Percentiles rank a stretch among this genome's conserved stretches.
phyloP scores from a whole-genome alignment of 352 stramenopile species.

The Pythium monospermum region DNA sequence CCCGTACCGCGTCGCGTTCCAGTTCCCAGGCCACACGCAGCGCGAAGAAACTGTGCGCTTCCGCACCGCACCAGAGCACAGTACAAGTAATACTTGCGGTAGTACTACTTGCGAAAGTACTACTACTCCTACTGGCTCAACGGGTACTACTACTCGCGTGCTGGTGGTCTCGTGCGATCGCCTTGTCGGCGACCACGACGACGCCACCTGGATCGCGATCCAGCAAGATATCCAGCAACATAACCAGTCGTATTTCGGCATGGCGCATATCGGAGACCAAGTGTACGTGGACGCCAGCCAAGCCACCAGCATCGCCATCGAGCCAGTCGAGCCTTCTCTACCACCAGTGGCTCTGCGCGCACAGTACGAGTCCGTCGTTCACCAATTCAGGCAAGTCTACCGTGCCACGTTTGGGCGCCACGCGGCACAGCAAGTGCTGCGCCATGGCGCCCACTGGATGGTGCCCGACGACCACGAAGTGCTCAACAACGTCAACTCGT shows the following conservation, averaged over 20 bases:
- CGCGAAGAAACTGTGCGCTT: not conserved
- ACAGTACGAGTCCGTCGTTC: constrained; percentile 28
- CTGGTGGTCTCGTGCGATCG: constrained; percentile 53
- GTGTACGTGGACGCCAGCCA: constrained; percentile 16
- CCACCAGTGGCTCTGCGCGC: not conserved
- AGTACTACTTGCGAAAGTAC: too few relatives aligned
- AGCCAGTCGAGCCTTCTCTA: not conserved
- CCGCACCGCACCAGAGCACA: not conserved
- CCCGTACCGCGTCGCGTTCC: not conserved
- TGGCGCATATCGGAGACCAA: constrained; percentile 28
- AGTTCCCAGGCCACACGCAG: not conserved
- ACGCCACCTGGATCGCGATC: constrained; percentile 30
- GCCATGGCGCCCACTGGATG: constrained; percentile 71
- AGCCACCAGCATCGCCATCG: not conserved
- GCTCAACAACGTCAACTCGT: constrained; percentile 68
- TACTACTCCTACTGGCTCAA: too few relatives aligned
- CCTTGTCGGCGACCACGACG: constrained; percentile 48
- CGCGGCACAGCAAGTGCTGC: constrained; percentile 43
- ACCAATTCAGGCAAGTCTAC: constrained; percentile 53
- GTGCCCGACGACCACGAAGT: constrained; percentile 75
- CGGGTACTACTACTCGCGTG: constrained; percentile 10
- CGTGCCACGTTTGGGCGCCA: constrained; percentile 44
- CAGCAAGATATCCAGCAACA: constrained; percentile 17
- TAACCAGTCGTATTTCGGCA: constrained; percentile 15
- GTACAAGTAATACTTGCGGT: too few relatives aligned